Conservation (phyloP, 169 alveolate species). For the Hepatocystis sp. region DNA sequence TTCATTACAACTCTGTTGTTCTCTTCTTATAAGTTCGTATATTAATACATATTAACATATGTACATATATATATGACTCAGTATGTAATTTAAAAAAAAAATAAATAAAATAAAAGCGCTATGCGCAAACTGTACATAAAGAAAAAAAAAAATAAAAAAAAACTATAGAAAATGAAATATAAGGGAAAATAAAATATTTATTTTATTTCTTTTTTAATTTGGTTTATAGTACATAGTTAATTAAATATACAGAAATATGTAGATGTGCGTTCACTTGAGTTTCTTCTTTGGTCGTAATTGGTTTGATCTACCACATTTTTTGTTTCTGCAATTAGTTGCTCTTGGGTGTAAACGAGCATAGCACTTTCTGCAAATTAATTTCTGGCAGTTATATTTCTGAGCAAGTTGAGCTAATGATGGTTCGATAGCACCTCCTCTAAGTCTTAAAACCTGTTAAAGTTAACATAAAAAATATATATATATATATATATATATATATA, state of each 20-base stretch:
- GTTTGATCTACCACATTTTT: conserved; percentile 99
- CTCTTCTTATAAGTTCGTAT: no score
- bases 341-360: conserved; percentile 99
- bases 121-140: no score
- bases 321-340: conserved; percentile 99
- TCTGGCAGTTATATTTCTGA: conserved; percentile 99
- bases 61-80: no score
- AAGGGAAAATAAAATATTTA: no score
- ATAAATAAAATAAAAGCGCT: no score
- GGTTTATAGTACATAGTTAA: neutral
- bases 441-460: conserved; percentile 88
- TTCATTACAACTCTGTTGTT: no score
- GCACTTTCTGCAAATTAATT: conserved; percentile 98
- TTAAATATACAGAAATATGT: neutral
- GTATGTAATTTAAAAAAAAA: no score
- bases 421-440: conserved; percentile 99
- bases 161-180: no score
- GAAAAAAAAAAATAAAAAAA: no score
- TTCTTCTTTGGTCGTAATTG: conserved; percentile 99
- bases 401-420: conserved; percentile 99
- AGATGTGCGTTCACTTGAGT: conserved; percentile 89
- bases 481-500: no score
- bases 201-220: neutral
- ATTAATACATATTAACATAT: no score
- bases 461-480: no score